Conservation (phyloP, 495 filamentous ascomycete genomes). For the Trichoderma parareesei region DNA sequence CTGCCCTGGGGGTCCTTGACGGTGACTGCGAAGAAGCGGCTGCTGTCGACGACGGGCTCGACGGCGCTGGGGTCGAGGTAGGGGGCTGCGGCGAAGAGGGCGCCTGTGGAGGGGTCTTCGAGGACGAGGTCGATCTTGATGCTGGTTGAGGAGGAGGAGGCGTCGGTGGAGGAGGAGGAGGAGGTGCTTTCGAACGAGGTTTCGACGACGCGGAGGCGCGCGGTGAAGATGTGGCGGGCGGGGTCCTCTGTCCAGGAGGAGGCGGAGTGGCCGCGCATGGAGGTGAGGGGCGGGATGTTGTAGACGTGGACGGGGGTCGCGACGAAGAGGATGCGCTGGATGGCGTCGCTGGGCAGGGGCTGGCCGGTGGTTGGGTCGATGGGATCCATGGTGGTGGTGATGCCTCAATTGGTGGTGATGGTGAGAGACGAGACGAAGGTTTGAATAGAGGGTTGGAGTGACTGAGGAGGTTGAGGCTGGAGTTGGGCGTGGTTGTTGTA, state of each 20-base stretch:
- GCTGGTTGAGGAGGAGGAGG: slow-evolving; percentile 17
- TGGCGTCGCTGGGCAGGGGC: slow-evolving; percentile 55
- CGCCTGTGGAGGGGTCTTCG: slow-evolving; percentile 59
- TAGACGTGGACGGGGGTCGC: slow-evolving; percentile 67
- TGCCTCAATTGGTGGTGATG: not conserved
- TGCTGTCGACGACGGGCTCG: slow-evolving; percentile 63
- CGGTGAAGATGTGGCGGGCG: slow-evolving; percentile 68
- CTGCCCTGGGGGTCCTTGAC: slow-evolving; percentile 59
- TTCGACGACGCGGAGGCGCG: slow-evolving; percentile 70
- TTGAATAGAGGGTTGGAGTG: not conserved
- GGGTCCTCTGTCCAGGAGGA: slow-evolving; percentile 65
- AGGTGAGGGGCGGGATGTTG: slow-evolving; percentile 63
- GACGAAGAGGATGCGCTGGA: slow-evolving; percentile 72
- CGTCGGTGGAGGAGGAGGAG: slow-evolving; percentile 2
- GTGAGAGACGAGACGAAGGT: too few species aligned
- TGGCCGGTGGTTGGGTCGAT: slow-evolving; percentile 52
- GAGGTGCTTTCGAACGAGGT: slow-evolving; percentile 44
- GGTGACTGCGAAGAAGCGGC: slow-evolving; percentile 72
- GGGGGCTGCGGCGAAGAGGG: slow-evolving; percentile 72
- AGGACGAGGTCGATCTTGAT: slow-evolving; percentile 65
- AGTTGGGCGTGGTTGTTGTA: too few species aligned
- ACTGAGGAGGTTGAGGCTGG: not conserved
- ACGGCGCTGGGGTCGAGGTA: slow-evolving; percentile 53
- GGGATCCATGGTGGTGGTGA: slow-evolving; percentile 26
- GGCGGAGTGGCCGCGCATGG: slow-evolving; percentile 66